Evolutionary conservation across 176 grass and related monocot genomes (phyloP).

Genomic region (Metroxylon sagu): DNA sequence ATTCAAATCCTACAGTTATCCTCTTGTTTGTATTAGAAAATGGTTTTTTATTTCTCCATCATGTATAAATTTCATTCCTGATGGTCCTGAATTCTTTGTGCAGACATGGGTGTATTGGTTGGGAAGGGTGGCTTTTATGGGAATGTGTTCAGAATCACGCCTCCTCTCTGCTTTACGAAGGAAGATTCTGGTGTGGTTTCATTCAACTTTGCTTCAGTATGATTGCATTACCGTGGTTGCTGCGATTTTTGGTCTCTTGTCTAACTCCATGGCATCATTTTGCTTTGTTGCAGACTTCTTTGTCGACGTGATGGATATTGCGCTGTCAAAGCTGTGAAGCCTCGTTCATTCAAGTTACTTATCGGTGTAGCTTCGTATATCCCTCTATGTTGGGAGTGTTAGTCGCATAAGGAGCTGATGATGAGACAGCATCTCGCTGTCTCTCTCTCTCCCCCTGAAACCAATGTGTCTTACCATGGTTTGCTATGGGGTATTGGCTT

Average conservation of each 20-base stretch:
- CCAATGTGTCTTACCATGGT: too few relatives aligned
- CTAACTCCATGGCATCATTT: neutral
- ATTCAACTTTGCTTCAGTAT: too few relatives aligned
- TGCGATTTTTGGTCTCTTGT: neutral
- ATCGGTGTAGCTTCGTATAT: too few relatives aligned
- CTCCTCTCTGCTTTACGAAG: constrained; percentile 77
- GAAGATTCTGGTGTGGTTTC: constrained; percentile 60
- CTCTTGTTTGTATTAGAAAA: too few relatives aligned
- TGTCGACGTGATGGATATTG: constrained; percentile 58
- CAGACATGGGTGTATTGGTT: constrained; percentile 87
- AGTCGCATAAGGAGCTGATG: too few relatives aligned
- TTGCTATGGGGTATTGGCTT: too few relatives aligned
- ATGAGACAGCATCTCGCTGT: constrained; percentile 82
- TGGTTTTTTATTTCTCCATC: too few relatives aligned
- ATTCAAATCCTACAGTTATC: too few relatives aligned
- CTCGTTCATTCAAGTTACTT: neutral
- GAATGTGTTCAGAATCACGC: constrained; percentile 92
- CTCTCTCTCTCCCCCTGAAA: constrained; percentile 2
- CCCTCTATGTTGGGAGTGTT: too few relatives aligned
- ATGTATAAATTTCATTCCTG: neutral
- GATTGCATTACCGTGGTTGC: too few relatives aligned
- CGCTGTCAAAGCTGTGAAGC: constrained; percentile 73
- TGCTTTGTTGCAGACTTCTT: constrained; percentile 48
- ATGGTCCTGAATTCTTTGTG: neutral
- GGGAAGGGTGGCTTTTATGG: constrained; percentile 89